phyloP scores from a whole-genome alignment of 140 eudicot genomes.

The Anethum foeniculum region DNA sequence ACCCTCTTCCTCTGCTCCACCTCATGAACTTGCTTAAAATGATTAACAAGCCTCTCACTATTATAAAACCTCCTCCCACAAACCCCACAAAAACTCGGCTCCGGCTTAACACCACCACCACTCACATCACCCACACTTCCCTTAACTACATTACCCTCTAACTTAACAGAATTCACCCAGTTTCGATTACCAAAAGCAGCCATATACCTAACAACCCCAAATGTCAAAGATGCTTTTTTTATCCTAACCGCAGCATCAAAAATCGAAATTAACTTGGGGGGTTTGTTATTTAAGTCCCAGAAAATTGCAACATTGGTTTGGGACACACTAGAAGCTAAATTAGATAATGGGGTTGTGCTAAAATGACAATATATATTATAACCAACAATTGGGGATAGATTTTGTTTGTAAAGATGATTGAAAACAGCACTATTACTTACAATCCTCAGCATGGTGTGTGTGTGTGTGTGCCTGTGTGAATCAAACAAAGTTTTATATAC shows the following conservation, averaged over 20 bases:
- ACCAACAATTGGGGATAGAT: not conserved
- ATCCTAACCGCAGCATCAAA: conserved; percentile 68
- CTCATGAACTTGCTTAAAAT: conserved; percentile 76
- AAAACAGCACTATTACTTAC: not conserved
- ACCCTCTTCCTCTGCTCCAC: conserved; percentile 62
- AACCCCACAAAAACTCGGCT: conserved; percentile 56
- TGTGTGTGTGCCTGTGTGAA: too few relatives aligned
- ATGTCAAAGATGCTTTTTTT: conserved; percentile 46
- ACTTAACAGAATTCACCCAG: conserved; percentile 55
- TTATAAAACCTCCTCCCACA: conserved; percentile 76
- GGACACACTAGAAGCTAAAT: conserved; percentile 16
- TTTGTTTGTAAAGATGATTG: conserved; percentile 5
- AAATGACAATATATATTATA: conserved; percentile 20
- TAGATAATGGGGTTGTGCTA: conserved; percentile 16
- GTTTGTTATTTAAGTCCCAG: conserved; percentile 86
- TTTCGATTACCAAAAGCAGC: conserved; percentile 74
- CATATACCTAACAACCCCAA: conserved; percentile 61
- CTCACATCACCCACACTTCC: conserved; percentile 27
- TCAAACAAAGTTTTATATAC: too few relatives aligned
- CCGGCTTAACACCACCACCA: conserved; percentile 46
- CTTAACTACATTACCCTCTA: conserved; percentile 28
- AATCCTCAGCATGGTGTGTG: not conserved
- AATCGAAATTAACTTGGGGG: conserved; percentile 59
- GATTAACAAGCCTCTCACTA: conserved; percentile 58
- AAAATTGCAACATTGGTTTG: conserved; percentile 57